These are phyloP conservation scores for Solanum bulbocastanum DNA, from an alignment of 257 asterid species.

Conservation along the genomic window DNA sequence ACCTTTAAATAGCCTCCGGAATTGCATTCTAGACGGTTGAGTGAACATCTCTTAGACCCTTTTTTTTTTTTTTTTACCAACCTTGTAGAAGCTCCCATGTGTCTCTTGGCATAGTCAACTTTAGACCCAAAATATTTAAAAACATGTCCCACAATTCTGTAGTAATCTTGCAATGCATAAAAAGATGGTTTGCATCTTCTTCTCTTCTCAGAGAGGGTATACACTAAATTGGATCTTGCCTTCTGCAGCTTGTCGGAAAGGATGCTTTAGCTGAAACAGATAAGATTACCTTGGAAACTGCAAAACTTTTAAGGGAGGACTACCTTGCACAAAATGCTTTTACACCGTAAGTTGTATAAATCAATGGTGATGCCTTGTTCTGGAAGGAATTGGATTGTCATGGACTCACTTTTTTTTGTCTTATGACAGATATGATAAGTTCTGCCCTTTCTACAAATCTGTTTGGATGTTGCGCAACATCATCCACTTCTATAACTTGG, in stretches of 20 bases:
- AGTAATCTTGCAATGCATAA: not conserved
- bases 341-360: slow-evolving; percentile 60
- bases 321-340: slow-evolving; percentile 99
- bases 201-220: not conserved
- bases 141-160: not conserved
- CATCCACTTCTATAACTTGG: slow-evolving; percentile 90
- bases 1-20: not conserved
- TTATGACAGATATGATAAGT: slow-evolving; percentile 76
- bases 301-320: slow-evolving; percentile 98
- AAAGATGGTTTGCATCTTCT: not conserved
- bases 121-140: not conserved
- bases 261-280: slow-evolving; percentile 98
- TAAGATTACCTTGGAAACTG: slow-evolving; percentile 94
- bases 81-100: not conserved
- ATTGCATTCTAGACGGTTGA: not conserved
- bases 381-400: not conserved
- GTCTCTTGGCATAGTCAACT: not conserved
- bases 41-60: not conserved
- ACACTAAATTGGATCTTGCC: slow-evolving; percentile 4
- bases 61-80: not conserved
- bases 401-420: not conserved
- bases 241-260: slow-evolving; percentile 90
- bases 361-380: not conserved
- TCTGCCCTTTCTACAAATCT: slow-evolving; percentile 96
- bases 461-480: slow-evolving; percentile 99